Percentiles rank a stretch among this genome's conserved stretches.
These are phyloP conservation scores for Helianthus annuus DNA, from an alignment of 129 eudicot species.

Conservation along the genomic window DNA sequence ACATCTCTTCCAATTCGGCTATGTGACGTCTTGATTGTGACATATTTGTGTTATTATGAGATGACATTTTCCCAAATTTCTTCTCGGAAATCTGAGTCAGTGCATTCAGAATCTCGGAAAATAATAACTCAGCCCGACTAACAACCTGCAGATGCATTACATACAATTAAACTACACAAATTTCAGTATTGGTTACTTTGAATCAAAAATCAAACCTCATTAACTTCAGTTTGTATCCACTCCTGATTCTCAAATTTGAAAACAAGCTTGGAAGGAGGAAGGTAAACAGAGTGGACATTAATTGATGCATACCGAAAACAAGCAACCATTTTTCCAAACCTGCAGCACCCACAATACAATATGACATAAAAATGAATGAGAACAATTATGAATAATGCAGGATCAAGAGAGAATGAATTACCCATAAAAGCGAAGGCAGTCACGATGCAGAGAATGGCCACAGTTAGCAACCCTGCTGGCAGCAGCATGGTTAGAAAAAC, in stretches of 20 bases:
- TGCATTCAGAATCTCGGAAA: slow-evolving; percentile 76
- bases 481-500: slow-evolving; percentile 99
- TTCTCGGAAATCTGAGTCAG: slow-evolving; percentile 63
- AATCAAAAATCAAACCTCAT: slow-evolving; percentile 57
- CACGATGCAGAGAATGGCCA: slow-evolving; percentile 97
- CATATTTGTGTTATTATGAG: slow-evolving; percentile 30
- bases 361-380: not conserved
- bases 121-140: slow-evolving; percentile 73
- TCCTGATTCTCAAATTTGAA: slow-evolving; percentile 75
- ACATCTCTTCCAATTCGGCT: slow-evolving; percentile 61
- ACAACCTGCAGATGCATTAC: slow-evolving; percentile 54
- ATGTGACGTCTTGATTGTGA: slow-evolving; percentile 57
- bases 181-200: not conserved
- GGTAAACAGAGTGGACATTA: slow-evolving; percentile 88
- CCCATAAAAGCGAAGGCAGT: slow-evolving; percentile 99
- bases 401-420: slow-evolving; percentile 20
- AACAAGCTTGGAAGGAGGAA: slow-evolving; percentile 87
- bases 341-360: slow-evolving; percentile 48
- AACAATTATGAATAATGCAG: not conserved
- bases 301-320: slow-evolving; percentile 98
- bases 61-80: slow-evolving; percentile 42
- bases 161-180: slow-evolving; percentile 17
- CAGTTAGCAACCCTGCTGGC: slow-evolving; percentile 98
- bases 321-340: slow-evolving; percentile 95
- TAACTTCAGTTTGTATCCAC: slow-evolving; percentile 82